Evolutionary conservation across 257 asterid genomes (phyloP).

Genomic region (Gentiana dahurica): DNA sequence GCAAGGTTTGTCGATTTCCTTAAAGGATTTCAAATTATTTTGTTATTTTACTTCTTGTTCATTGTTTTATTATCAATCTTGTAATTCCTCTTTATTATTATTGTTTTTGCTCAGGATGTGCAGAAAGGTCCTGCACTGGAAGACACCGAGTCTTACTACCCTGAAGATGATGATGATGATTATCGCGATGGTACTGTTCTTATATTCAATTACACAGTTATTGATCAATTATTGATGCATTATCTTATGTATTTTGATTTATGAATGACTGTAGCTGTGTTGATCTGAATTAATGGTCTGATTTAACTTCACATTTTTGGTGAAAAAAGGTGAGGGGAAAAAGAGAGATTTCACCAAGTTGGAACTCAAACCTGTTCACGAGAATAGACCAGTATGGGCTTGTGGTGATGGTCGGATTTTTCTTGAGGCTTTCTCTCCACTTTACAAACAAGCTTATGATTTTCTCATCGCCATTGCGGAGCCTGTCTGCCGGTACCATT

Average conservation of each 20-base stretch:
- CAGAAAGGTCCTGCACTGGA: constrained; percentile 29
- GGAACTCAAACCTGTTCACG: constrained; percentile 90
- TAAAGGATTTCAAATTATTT: no score
- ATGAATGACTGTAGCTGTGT: constrained; percentile 4
- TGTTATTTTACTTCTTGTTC: not conserved
- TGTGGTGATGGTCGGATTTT: constrained; percentile 95
- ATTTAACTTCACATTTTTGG: not conserved
- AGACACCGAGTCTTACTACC: constrained; percentile 32
- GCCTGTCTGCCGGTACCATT: constrained; percentile 81
- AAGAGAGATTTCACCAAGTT: constrained; percentile 78
- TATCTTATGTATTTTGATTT: not conserved
- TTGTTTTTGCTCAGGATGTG: constrained; percentile 38
- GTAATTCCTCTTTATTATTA: not conserved
- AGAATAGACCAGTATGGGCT: constrained; percentile 89
- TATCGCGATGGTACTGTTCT: constrained; percentile 46
- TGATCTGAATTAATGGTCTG: not conserved
- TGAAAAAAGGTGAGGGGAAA: constrained; percentile 46
- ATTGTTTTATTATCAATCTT: not conserved
- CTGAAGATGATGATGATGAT: constrained; percentile 58
- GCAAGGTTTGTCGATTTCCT: constrained; percentile 41
- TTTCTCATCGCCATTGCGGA: constrained; percentile 98
- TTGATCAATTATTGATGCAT: not conserved
- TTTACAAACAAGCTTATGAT: constrained; percentile 92
- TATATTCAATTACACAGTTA: not conserved
- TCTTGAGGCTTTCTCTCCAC: constrained; percentile 81